phyloP scores from a whole-genome alignment of 2,329 filamentous ascomycete species.

The Onygenales sp. region DNA sequence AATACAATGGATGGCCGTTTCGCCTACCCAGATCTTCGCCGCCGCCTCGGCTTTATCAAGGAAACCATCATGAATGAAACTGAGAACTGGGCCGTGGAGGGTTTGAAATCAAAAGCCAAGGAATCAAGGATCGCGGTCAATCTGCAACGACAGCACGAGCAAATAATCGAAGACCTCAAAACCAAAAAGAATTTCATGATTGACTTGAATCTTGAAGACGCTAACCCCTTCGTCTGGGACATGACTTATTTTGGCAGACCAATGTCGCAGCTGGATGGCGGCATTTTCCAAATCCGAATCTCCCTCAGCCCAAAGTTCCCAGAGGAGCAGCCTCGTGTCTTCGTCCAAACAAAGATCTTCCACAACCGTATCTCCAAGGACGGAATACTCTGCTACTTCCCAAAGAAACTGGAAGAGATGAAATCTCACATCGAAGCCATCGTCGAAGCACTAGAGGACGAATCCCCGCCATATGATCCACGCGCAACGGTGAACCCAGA shows the following conservation, averaged over 20 bases:
- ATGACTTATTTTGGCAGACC: constrained; percentile 84
- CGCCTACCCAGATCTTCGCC: constrained; percentile 65
- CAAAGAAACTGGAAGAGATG: constrained; percentile 63
- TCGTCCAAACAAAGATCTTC: constrained; percentile 71
- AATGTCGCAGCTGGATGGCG: constrained; percentile 88
- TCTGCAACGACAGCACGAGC: constrained; percentile 73
- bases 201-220: constrained; percentile 64
- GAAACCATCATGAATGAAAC: constrained; percentile 63
- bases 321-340: constrained; percentile 75
- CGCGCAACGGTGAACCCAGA: constrained; percentile 79
- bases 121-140: constrained; percentile 72
- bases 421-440: constrained; percentile 76
- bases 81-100: constrained; percentile 60
- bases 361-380: constrained; percentile 77
- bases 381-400: constrained; percentile 75
- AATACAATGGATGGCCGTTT: constrained; percentile 86
- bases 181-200: constrained; percentile 59
- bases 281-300: constrained; percentile 73
- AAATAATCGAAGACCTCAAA: constrained; percentile 68
- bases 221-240: constrained; percentile 82
- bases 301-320: constrained; percentile 78
- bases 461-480: constrained; percentile 80
- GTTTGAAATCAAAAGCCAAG: constrained; percentile 50
- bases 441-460: constrained; percentile 74
- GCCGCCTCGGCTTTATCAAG: constrained; percentile 60